Evolutionary conservation across 2,329 filamentous ascomycete genomes (phyloP), one percentile per base, ranked within the genome.

Genomic region (Aureobasidium sp.): DNA sequence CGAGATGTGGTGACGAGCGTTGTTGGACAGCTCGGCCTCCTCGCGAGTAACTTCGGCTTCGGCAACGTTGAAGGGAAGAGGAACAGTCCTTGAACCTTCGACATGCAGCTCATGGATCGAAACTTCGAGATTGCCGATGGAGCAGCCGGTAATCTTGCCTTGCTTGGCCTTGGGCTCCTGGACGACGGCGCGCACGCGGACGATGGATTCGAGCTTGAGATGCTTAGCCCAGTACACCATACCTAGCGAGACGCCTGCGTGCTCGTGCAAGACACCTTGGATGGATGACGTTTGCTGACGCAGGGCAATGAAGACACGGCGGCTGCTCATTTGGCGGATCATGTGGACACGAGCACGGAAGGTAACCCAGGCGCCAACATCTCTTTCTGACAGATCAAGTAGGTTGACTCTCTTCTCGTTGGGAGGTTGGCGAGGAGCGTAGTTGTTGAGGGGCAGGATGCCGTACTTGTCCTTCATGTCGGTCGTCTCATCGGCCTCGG

Each of bases 181-280:
- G 3, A 95, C 70, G 1, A 79, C 79, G 55, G 88, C 90, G 49
- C 79, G 81, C 53, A 95, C 81, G 54, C 87, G 80, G 4, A 95
- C 82, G 47, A 95, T 79, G 6, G 83, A 86, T 65, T 94, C 90
- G 5, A 84, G 74, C 52, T 85, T 83, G 40, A 95, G 74, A 65
- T 88, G 88, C 69, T 94, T 87, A 2, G 88, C 87, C 86, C 89
- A 95, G 64, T 87, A 84, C 24, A 95, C 77, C 78, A 95, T 91
- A 62, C 86, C 79, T 55, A 82, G 77, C 1, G 85, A 85, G 10
- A 86, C 77, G 42, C 74, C 73, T 6, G 81, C 79, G 59, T 82
- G 73, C 59, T 79, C 74, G 56, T 81, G 74, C 35, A 96, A 74
- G 2, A 95, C 87, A 57, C 88, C 90, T 68, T 96, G 90, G 48